Evolutionary conservation across 2,329 filamentous ascomycete species (phyloP).

Genomic region (Emericellopsis cladophorae): DNA sequence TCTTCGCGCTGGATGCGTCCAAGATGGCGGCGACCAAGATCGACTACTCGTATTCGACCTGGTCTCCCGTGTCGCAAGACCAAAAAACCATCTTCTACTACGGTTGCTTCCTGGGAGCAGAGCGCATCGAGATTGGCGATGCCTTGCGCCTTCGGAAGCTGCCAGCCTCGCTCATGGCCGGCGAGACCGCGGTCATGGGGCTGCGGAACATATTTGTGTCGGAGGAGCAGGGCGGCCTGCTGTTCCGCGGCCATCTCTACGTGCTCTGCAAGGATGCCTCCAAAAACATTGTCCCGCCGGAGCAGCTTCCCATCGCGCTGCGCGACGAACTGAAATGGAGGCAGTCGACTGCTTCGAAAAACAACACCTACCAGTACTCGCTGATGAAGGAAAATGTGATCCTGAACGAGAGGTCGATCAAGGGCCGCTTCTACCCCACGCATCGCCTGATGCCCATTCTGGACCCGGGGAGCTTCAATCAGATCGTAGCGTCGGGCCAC

Average conservation of each 20-base stretch:
- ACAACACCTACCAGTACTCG: slow-evolving; percentile 21
- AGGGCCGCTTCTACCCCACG: slow-evolving; percentile 47
- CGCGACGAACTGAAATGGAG: slow-evolving; percentile 27
- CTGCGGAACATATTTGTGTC: slow-evolving; percentile 26
- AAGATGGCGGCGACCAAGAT: slow-evolving; percentile 36
- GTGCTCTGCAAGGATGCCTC: slow-evolving; percentile 16
- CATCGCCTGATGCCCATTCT: slow-evolving; percentile 37
- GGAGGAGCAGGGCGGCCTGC: slow-evolving; percentile 19
- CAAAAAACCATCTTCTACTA: slow-evolving; percentile 21
- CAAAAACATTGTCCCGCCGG: slow-evolving; percentile 13
- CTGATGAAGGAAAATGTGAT: slow-evolving; percentile 31
- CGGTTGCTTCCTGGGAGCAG: slow-evolving; percentile 37
- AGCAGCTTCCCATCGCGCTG: slow-evolving; percentile 26
- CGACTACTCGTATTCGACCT: slow-evolving; percentile 35
- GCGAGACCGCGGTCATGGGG: slow-evolving; percentile 20
- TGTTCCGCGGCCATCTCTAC: slow-evolving; percentile 28
- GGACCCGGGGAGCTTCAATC: slow-evolving; percentile 23
- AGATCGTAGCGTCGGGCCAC: slow-evolving; percentile 20
- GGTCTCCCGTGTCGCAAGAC: slow-evolving; percentile 21
- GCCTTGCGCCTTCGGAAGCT: slow-evolving; percentile 32
- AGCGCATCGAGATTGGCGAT: slow-evolving; percentile 33
- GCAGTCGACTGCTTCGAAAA: slow-evolving; percentile 16
- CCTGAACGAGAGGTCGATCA: slow-evolving; percentile 32
- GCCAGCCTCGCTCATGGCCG: slow-evolving; percentile 19
- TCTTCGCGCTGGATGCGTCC: slow-evolving; percentile 33